Conservation (phyloP, 306 rosid species). For the Dalbergia oliveri region DNA sequence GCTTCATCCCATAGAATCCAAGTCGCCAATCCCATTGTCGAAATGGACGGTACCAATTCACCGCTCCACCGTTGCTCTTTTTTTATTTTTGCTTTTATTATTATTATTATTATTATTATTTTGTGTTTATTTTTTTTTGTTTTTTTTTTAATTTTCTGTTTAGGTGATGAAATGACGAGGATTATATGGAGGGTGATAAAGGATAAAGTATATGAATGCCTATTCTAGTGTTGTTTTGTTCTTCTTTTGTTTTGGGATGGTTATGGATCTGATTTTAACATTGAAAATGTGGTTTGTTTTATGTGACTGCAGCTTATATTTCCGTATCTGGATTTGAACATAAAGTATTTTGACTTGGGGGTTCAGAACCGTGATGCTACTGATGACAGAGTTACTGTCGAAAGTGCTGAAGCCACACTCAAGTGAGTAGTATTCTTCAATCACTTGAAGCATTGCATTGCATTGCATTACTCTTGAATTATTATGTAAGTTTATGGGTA, state of each 20-base stretch:
- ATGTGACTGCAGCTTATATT: conserved; percentile 82
- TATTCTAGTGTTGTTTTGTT: conserved; percentile 14
- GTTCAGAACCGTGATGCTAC: conserved; percentile 89
- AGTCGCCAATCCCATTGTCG: conserved; percentile 88
- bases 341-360: conserved; percentile 93
- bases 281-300: neutral
- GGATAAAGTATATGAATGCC: conserved; percentile 66
- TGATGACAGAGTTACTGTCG: conserved; percentile 84
- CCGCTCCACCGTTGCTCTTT: neutral
- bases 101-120: too few relatives aligned
- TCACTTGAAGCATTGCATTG: neutral
- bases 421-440: conserved; percentile 69
- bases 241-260: neutral
- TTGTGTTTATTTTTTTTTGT: neutral
- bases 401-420: conserved; percentile 93
- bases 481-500: neutral
- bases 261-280: conserved; percentile 23
- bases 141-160: neutral
- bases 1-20: conserved; percentile 60
- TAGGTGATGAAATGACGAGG: conserved; percentile 98
- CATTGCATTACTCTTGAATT: neutral
- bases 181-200: conserved; percentile 88
- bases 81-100: neutral
- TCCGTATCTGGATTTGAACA: conserved; percentile 84
- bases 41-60: conserved; percentile 87